Conservation (phyloP, 2,329 filamentous ascomycete species). For the Phaeosphaeria sp. region DNA sequence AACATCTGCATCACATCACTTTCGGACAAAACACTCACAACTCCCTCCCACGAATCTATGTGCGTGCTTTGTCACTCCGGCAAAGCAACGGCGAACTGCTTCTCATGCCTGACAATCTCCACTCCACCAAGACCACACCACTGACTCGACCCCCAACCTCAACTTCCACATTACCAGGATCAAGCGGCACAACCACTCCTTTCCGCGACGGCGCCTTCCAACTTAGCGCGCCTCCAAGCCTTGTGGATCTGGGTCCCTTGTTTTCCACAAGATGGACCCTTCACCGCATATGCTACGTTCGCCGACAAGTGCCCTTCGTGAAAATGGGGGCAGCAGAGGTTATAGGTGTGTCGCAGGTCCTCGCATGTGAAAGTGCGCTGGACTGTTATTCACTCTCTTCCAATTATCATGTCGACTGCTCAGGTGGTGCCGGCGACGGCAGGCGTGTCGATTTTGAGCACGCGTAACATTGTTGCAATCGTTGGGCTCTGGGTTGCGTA, state of each 20-base stretch:
- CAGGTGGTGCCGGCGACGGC: slow-evolving; percentile 1
- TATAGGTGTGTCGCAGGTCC: background rate
- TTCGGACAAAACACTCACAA: background rate
- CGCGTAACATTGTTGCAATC: slow-evolving; percentile 10
- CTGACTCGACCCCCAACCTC: background rate
- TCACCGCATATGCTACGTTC: background rate
- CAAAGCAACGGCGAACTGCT: background rate
- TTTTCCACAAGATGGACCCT: background rate
- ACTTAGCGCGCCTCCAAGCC: background rate
- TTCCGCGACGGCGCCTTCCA: background rate
- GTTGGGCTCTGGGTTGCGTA: slow-evolving; percentile 19
- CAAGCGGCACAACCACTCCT: background rate
- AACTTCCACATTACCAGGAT: background rate
- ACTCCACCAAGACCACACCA: background rate
- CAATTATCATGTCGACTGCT: background rate
- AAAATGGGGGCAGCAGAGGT: background rate
- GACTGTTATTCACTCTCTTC: background rate
- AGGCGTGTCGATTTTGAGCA: slow-evolving; percentile 11
- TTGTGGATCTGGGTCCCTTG: background rate
- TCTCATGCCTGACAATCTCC: background rate
- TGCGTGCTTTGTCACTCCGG: background rate
- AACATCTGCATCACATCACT: background rate
- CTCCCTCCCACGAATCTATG: background rate
- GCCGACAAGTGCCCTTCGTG: background rate
- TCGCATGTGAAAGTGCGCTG: background rate